Conservation (phyloP, 371 early-diverging fungal species). For the Zychaea mexicana region DNA sequence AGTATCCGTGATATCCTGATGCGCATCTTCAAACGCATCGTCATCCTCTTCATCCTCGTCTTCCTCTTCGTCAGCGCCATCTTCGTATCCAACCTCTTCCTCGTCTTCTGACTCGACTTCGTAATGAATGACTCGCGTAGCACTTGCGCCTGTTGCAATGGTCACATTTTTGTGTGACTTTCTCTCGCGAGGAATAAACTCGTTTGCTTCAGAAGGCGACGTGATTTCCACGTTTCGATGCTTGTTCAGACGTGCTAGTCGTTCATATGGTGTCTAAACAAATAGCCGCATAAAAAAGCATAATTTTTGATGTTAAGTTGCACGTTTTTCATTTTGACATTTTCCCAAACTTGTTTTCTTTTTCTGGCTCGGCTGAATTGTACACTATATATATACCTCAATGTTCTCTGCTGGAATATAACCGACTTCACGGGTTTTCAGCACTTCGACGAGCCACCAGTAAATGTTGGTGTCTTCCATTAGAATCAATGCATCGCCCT, state of each 20-base stretch:
- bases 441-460: slow-evolving; percentile 96
- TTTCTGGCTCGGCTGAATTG: too few species aligned
- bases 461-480: slow-evolving; percentile 96
- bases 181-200: slow-evolving; percentile 3
- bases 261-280: slow-evolving; percentile 83
- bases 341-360: background rate
- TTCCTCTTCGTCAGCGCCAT: slow-evolving; percentile 24
- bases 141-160: slow-evolving; percentile 30
- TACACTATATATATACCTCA: slow-evolving; percentile 58
- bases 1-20: slow-evolving; percentile 1
- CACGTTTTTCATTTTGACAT: background rate
- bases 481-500: slow-evolving; percentile 85
- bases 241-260: slow-evolving; percentile 88
- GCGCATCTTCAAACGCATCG: slow-evolving; percentile 12
- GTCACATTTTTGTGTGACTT: slow-evolving; percentile 26
- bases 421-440: slow-evolving; percentile 86
- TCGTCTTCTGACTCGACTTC: slow-evolving; percentile 48
- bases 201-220: slow-evolving; percentile 32
- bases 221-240: slow-evolving; percentile 78
- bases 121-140: slow-evolving; percentile 32
- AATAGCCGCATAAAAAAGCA: background rate
- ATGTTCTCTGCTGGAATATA: slow-evolving; percentile 97
- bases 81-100: slow-evolving; percentile 32
- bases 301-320: background rate
- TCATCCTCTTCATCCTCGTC: slow-evolving; percentile 10